Percentiles rank a stretch among this genome's conserved stretches.
Conservation (phyloP, 2,329 filamentous ascomycete genomes). For the Sporothrix globosa region DNA sequence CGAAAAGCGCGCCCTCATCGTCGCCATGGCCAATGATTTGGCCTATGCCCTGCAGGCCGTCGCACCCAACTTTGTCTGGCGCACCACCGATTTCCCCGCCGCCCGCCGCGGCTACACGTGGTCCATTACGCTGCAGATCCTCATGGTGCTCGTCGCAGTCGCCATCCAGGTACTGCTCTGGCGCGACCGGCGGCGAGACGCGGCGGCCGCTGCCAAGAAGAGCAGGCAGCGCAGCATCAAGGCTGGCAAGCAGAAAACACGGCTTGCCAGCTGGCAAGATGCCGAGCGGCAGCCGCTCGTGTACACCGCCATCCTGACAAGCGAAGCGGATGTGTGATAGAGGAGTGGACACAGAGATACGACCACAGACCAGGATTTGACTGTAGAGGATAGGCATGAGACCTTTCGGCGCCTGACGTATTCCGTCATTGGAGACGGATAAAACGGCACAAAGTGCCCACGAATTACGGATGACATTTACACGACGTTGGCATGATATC, state of each 20-base stretch:
- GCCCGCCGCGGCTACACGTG: slow-evolving; percentile 46
- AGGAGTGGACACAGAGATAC: not conserved
- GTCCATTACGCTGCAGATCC: slow-evolving; percentile 43
- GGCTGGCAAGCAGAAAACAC: not conserved
- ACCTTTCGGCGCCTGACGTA: not conserved
- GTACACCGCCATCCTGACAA: not conserved
- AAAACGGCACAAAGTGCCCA: not conserved
- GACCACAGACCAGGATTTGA: too few relatives aligned
- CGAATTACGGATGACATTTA: not conserved
- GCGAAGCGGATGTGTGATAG: not conserved
- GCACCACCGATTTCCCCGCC: slow-evolving; percentile 46
- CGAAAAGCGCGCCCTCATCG: slow-evolving; percentile 40
- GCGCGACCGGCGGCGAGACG: slow-evolving; percentile 36
- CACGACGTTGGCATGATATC: not conserved
- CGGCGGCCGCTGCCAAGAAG: not conserved
- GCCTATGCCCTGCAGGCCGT: slow-evolving; percentile 41
- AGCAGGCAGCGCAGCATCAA: not conserved
- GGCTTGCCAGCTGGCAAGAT: not conserved
- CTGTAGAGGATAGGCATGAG: too few relatives aligned
- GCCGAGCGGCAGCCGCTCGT: slow-evolving; percentile 15
- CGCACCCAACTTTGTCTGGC: slow-evolving; percentile 49
- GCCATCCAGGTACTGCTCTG: slow-evolving; percentile 42
- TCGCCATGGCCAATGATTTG: slow-evolving; percentile 39
- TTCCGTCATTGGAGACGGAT: not conserved
- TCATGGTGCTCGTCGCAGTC: slow-evolving; percentile 42